Conservation (phyloP, 805 yeast species). For the Lipomyces yamadae region DNA sequence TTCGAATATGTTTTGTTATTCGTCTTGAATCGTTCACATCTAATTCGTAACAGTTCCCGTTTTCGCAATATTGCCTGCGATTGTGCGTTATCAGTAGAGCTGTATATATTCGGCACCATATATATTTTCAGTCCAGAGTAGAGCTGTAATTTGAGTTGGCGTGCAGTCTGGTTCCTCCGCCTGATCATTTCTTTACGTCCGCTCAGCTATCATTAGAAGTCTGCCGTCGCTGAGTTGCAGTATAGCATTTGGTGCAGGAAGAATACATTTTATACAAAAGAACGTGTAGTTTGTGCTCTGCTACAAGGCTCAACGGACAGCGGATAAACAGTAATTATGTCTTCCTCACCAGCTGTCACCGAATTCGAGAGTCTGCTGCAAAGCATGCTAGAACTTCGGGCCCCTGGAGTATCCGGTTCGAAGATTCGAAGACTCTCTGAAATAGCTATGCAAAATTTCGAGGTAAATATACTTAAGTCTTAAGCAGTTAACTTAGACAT, state of each 20-base stretch:
- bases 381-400: conserved; percentile 42
- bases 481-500: conserved; percentile 3
- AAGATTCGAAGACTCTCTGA: conserved; percentile 87
- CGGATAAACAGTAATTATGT: conserved; percentile 13
- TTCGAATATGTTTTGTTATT: background rate
- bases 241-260: background rate
- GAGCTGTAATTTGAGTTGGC: conserved; percentile 1
- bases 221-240: background rate
- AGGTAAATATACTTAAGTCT: conserved; percentile 38
- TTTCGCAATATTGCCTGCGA: background rate
- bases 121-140: background rate
- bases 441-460: conserved; percentile 71
- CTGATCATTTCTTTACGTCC: background rate
- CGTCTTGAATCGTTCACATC: background rate
- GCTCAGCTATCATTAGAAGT: background rate
- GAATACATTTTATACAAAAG: conserved; percentile 1
- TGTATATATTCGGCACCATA: background rate
- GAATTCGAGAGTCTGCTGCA: conserved; percentile 37
- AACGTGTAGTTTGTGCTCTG: conserved; percentile 3
- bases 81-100: background rate
- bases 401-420: conserved; percentile 95
- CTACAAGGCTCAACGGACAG: background rate
- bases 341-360: conserved; percentile 26
- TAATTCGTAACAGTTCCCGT: conserved; percentile 1
- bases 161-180: background rate